These are phyloP conservation scores for Kluyveromyces aestuarii DNA, from an alignment of 805 yeast species.

Conservation along the genomic window DNA sequence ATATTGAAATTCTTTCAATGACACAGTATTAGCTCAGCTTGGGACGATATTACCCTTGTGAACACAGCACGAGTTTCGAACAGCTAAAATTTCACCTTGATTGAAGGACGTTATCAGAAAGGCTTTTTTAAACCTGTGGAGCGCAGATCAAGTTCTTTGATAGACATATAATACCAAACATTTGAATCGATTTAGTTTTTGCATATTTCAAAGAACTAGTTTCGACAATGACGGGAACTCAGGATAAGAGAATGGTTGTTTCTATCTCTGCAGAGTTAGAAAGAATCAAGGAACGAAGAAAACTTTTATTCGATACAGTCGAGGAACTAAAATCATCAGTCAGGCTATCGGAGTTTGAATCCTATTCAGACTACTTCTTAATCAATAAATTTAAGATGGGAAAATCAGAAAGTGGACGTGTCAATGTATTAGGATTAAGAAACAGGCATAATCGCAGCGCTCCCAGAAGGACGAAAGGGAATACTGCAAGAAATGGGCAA, in stretches of 20 bases:
- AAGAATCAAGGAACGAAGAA: conserved; percentile 5
- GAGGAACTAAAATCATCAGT: conserved; percentile 9
- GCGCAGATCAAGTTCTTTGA: too few species aligned
- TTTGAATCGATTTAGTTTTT: too few species aligned
- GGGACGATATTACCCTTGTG: too few species aligned
- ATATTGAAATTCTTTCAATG: too few species aligned
- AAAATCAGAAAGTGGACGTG: conserved; percentile 25
- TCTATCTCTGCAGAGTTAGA: not conserved
- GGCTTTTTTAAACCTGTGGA: too few species aligned
- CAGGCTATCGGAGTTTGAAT: conserved; percentile 26
- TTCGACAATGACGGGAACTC: not conserved
- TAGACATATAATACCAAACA: too few species aligned
- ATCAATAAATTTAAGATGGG: conserved; percentile 24
- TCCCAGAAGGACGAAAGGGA: conserved; percentile 17
- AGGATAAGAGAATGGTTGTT: not conserved
- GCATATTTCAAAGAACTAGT: too few species aligned
- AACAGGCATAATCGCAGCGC: conserved; percentile 20
- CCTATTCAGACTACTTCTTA: conserved; percentile 23
- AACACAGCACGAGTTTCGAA: too few species aligned
- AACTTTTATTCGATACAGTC: conserved; percentile 6
- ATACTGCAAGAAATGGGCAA: conserved; percentile 3
- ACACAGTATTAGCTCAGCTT: too few species aligned
- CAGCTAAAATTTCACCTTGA: too few species aligned
- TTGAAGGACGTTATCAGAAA: too few species aligned
- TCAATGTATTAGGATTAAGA: conserved; percentile 21